Percentiles rank a stretch among this genome's conserved stretches.
Conservation (phyloP, 192 early-diverging fungal species). For the Podila epigama region DNA sequence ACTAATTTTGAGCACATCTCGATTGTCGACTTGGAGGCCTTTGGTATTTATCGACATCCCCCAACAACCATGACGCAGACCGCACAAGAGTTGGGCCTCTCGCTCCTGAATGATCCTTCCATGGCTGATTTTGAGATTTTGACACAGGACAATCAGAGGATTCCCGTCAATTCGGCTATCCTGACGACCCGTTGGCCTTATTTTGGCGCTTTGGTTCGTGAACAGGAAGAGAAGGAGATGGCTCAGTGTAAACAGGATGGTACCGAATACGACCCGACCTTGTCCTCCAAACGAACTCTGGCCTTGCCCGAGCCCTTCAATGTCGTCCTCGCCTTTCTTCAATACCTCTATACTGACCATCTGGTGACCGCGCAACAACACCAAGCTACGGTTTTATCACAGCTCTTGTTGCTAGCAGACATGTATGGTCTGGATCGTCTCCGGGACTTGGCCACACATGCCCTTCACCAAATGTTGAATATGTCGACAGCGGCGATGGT, state of each 20-base stretch:
- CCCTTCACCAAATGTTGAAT: conserved; percentile 69
- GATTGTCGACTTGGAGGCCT: conserved; percentile 72
- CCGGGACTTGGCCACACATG: conserved; percentile 59
- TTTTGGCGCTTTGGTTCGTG: conserved; percentile 49
- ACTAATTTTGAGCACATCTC: conserved; percentile 76
- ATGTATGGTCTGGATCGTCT: conserved; percentile 67
- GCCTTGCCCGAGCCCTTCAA: conserved; percentile 52
- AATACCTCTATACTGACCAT: conserved; percentile 73
- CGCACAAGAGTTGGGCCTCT: conserved; percentile 58
- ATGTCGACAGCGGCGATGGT: conserved; percentile 70
- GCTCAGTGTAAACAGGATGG: conserved; percentile 31
- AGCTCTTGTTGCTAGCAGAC: conserved; percentile 67
- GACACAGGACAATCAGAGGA: conserved; percentile 45
- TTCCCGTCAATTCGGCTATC: conserved; percentile 57
- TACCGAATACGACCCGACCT: conserved; percentile 37
- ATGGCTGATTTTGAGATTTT: conserved; percentile 57
- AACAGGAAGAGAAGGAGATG: conserved; percentile 43
- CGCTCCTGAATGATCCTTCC: conserved; percentile 51
- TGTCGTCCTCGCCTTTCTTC: conserved; percentile 67
- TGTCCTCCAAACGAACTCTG: conserved; percentile 40
- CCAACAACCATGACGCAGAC: conserved; percentile 51
- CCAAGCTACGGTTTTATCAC: conserved; percentile 70
- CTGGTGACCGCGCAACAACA: conserved; percentile 73
- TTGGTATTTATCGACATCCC: conserved; percentile 66
- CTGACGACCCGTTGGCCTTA: conserved; percentile 54